Base-by-base conservation (phyloP, 495 filamentous ascomycete species). In the Penicillium canescens region DNA sequence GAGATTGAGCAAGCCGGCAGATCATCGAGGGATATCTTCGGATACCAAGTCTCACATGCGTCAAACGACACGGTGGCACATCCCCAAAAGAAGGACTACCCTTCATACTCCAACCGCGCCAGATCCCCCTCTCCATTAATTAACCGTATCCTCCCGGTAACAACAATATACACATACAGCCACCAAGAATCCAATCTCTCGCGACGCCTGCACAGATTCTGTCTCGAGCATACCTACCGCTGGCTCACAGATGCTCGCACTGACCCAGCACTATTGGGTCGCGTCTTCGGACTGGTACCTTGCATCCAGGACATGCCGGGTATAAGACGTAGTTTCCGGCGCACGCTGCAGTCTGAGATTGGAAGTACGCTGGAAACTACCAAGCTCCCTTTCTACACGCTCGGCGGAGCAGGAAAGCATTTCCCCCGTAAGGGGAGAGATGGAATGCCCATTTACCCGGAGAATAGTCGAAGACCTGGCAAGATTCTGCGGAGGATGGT, bases 341-440 rank as follows among this genome's bases (percentile, higher is more conserved):
- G 67, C 3, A 57, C 78, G 1, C 39, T 73, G 11, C 59, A 54
- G 18, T 52, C 59, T 6, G 68, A 62, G n/a, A 57, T 56, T 6
- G 55, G 54, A 2, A 52, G 56, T 16, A 28, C 54, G 2, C 74
- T 94, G 4, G 78, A 85, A 47, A 62, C 77, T 41, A 81, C 71
- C 68, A 65, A 78, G 10, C 73, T 82, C 10, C 87, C 89, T 0
- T 88, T 86, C 35, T 76, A 85, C 34, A 70, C 83, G 43, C 72
- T 91, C 40, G 87, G 88, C 12, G 87, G 86, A 3, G 82, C 87
- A 3, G 88, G 87, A 0, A 86, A 82, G 1, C 85, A 87, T 55
- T 72, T 59, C 33, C 67, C 67, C 0, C 57, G 55, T 8, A 2
- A 20, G 1, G 55, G 44, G 7, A 13, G 8, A 13, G 36, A 59